Base-by-base conservation (phyloP, 2,329 filamentous ascomycete species). In the Shiraia bambusicola region DNA sequence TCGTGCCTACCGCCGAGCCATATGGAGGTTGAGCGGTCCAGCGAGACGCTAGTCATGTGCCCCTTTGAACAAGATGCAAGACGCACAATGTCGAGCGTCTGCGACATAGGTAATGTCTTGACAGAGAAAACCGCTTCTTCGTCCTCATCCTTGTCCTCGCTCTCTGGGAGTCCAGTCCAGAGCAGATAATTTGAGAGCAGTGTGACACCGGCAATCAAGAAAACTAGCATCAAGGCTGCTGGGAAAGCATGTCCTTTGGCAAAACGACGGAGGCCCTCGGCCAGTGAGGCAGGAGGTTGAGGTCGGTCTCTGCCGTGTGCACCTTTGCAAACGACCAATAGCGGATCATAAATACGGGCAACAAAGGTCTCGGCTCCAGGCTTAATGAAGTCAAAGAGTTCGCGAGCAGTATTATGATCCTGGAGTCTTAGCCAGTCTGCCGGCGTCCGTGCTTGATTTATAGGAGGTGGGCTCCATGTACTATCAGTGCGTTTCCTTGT, bases 391-490 rank as follows among this genome's bases (percentile, higher is more conserved):
- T 81, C 77, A 61, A 91, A 88, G 12, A 91, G 78, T 58, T 91
- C 87, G 27, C 79, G 79, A 2, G 86, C 87, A 1, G 86, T 89
- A 58, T 88, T 84, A 54, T 89, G 86, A 54, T 91, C 87, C 63
- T 91, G 87, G 41, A 89, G 75, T 17, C 80, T 78, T 35, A 91
- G 73, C 87, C 87, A 92, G 12, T 87, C 85, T 3, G 78, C 82
- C 1, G 85, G 87, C n/a, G 83, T 87, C 46, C 87, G 76, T 2
- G 85, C 86, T 60, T 88, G 86, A 56, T 91, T 84, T 46, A 90
- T 78, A 15, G 79, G 76, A 9, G 82, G 74, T 2, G 82, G 73
- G 3, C 37, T 59, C 57, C 56, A 60, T 6, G 42, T 34, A 30
- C 37, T 14, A 34, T 53, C 19, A 9, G 29, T 36, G 29, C 49